Evolutionary conservation across 345 rosid species (phyloP).

Genomic region (Euphorbia pulcherrima): DNA sequence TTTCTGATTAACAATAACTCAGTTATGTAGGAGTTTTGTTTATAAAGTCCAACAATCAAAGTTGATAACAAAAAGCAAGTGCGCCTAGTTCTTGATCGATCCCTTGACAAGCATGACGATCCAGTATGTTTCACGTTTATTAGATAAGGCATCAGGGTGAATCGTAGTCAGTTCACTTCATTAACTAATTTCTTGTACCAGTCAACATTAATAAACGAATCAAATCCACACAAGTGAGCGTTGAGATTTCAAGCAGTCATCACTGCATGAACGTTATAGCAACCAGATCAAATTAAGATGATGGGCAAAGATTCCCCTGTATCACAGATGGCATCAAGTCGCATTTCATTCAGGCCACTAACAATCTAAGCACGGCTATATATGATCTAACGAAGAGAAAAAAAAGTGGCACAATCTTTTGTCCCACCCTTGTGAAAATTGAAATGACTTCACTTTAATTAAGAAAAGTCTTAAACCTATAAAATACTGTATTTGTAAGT

Average conservation of each 20-base stretch:
- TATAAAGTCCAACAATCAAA: not conserved
- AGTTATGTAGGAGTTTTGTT: not conserved
- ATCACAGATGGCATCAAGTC: not conserved
- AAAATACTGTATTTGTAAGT: too few relatives aligned
- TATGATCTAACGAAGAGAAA: not conserved
- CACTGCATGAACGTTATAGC: too few relatives aligned
- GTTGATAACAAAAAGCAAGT: not conserved
- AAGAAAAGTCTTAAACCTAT: not conserved
- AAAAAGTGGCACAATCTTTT: not conserved
- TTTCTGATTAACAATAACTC: too few relatives aligned
- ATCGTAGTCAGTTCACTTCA: not conserved
- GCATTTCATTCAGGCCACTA: not conserved
- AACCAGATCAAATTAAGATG: too few relatives aligned
- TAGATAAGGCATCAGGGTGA: not conserved
- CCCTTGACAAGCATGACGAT: not conserved
- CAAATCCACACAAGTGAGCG: too few relatives aligned
- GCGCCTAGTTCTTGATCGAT: not conserved
- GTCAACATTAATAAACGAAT: too few relatives aligned
- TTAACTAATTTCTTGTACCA: not conserved
- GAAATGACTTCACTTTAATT: not conserved
- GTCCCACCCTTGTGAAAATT: not conserved
- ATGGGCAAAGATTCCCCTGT: not conserved
- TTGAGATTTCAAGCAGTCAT: too few relatives aligned
- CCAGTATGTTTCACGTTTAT: not conserved
- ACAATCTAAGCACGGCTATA: not conserved